Evolutionary conservation across 1,284 basidiomycete species (phyloP).

Genomic region (Boletus semigastroideus): DNA sequence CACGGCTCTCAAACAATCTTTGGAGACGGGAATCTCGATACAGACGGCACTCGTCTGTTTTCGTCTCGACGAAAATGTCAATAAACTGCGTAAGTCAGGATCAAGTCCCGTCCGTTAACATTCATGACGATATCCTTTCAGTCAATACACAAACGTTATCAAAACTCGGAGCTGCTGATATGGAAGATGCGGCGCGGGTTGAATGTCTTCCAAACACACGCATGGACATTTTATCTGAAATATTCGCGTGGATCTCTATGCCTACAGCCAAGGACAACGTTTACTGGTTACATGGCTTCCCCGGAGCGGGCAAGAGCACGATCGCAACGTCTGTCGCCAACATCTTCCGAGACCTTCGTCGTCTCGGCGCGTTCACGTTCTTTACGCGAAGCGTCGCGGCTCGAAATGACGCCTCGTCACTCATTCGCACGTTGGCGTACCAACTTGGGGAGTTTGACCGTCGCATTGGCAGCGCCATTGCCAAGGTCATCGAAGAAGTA

Average conservation of each 20-base stretch:
- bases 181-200: slow-evolving; percentile 27
- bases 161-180: slow-evolving; percentile 29
- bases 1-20: slow-evolving; percentile 24
- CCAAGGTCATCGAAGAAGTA: slow-evolving; percentile 24
- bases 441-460: slow-evolving; percentile 34
- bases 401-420: slow-evolving; percentile 24
- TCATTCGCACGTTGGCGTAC: slow-evolving; percentile 32
- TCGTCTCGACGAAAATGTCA: slow-evolving; percentile 31
- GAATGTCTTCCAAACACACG: slow-evolving; percentile 33
- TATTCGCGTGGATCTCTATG: slow-evolving; percentile 25
- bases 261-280: slow-evolving; percentile 22
- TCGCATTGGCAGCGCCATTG: slow-evolving; percentile 28
- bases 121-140: slow-evolving; percentile 12
- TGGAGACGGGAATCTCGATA: slow-evolving; percentile 23
- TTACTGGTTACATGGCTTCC: slow-evolving; percentile 35
- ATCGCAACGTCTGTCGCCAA: slow-evolving; percentile 33
- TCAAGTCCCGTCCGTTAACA: background rate
- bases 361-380: slow-evolving; percentile 33
- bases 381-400: slow-evolving; percentile 30
- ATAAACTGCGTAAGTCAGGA: slow-evolving; percentile 22
- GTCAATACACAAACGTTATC: slow-evolving; percentile 21
- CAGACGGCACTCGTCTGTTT: slow-evolving; percentile 29
- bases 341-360: slow-evolving; percentile 25
- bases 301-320: slow-evolving; percentile 35
- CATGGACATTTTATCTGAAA: slow-evolving; percentile 28